Conservation (phyloP, 2,329 filamentous ascomycete species). For the Stemphylium lycopersici region DNA sequence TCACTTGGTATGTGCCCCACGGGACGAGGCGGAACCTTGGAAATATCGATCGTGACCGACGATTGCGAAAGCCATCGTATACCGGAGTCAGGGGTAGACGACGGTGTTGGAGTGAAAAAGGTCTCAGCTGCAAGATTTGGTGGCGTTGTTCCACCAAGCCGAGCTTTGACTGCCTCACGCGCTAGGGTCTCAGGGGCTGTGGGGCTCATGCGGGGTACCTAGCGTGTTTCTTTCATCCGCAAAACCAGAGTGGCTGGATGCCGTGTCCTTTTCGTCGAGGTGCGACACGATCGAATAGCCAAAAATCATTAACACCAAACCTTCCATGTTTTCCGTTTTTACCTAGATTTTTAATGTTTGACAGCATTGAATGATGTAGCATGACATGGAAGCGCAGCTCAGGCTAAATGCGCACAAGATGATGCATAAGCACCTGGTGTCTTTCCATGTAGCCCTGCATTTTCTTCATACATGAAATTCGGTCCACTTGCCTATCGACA, state of each 20-base stretch:
- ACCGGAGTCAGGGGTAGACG: not conserved
- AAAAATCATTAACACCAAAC: not conserved
- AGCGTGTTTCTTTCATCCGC: not conserved
- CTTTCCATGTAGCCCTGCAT: constrained; percentile 1
- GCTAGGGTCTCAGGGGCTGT: not conserved
- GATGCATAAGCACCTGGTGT: constrained; percentile 1
- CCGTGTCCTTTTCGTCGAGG: not conserved
- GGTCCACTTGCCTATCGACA: not conserved
- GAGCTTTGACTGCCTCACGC: not conserved
- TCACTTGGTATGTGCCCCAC: not conserved
- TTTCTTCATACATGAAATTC: constrained; percentile 1
- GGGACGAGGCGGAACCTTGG: not conserved
- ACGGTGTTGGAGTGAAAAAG: not conserved
- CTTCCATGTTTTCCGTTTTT: not conserved
- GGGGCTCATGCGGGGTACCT: not conserved
- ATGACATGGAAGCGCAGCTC: not conserved
- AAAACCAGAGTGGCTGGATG: not conserved
- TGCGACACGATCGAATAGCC: not conserved
- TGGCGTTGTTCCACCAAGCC: not conserved
- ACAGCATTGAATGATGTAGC: not conserved
- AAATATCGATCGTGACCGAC: not conserved
- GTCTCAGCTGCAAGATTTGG: not conserved
- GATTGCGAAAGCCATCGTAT: not conserved
- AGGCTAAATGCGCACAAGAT: constrained; percentile 2
- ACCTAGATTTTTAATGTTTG: not conserved